Evolutionary conservation across 1,284 basidiomycete genomes (phyloP).

Genomic region (Mycosarcoma mackinlayi): DNA sequence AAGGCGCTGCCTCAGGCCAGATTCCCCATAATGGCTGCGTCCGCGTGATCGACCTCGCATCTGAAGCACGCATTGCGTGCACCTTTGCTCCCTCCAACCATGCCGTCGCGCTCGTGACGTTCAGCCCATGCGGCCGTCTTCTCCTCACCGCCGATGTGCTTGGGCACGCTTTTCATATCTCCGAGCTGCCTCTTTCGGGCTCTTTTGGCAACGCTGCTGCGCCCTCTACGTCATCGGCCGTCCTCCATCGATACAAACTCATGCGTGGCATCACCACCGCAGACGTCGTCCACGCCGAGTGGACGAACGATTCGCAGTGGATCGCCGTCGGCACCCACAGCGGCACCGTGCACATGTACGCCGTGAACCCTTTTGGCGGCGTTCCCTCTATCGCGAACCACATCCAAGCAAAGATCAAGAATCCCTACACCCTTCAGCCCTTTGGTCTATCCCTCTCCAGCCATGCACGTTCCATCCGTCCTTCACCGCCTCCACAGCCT

Average conservation of each 20-base stretch:
- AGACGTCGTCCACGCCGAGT: constrained; percentile 36
- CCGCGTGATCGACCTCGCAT: constrained; percentile 35
- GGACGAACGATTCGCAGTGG: constrained; percentile 43
- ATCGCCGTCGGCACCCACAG: constrained; percentile 42
- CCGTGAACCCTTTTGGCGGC: constrained; percentile 47
- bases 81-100: constrained; percentile 33
- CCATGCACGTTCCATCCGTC: constrained; percentile 26
- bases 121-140: constrained; percentile 42
- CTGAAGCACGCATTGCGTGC: constrained; percentile 15
- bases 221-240: constrained; percentile 1
- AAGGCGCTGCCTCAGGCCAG: neutral
- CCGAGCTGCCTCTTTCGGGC: constrained; percentile 32
- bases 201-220: constrained; percentile 14
- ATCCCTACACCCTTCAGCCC: constrained; percentile 24
- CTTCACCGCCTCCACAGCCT: constrained; percentile 2
- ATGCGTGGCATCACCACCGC: constrained; percentile 47
- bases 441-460: constrained; percentile 33
- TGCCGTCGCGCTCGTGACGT: constrained; percentile 17
- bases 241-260: constrained; percentile 44
- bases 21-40: constrained; percentile 14
- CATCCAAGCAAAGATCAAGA: constrained; percentile 29
- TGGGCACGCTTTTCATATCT: constrained; percentile 44
- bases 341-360: constrained; percentile 45
- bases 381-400: constrained; percentile 33
- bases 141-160: constrained; percentile 34